Evolutionary conservation across 495 filamentous ascomycete species (phyloP).

Genomic region (Trichoderma erinaceum): DNA sequence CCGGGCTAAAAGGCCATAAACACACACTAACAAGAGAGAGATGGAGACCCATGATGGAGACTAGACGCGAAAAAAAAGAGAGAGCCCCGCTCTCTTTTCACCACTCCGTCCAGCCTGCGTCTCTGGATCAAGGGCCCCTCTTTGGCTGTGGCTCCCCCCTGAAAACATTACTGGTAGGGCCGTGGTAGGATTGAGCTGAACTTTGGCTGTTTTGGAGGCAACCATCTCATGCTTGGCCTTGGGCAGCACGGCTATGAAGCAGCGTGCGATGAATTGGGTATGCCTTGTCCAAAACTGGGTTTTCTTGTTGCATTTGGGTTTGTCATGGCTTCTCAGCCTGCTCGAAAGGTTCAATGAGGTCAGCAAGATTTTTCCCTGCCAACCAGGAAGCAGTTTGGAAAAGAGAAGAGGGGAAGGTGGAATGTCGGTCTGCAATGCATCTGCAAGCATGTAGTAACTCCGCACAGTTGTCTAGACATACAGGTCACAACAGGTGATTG

Average conservation of each 20-base stretch:
- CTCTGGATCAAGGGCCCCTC: neutral
- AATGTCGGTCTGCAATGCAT: slow-evolving; percentile 10
- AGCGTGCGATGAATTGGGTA: too few species aligned
- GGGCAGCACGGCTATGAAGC: too few species aligned
- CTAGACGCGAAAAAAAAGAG: slow-evolving; percentile 1
- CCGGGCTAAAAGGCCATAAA: neutral
- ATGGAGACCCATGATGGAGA: slow-evolving; percentile 6
- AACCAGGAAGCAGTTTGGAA: neutral
- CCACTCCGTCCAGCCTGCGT: neutral
- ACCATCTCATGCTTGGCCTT: neutral
- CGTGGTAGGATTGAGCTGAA: neutral
- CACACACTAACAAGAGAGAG: neutral
- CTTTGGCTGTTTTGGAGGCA: neutral
- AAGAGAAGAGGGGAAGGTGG: neutral
- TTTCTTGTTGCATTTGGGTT: too few species aligned
- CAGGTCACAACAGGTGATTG: neutral
- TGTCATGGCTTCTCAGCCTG: too few species aligned
- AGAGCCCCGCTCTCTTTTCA: neutral
- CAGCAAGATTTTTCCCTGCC: neutral
- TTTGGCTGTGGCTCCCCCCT: neutral
- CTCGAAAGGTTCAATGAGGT: neutral
- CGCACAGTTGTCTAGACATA: neutral
- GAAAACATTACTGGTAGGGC: neutral
- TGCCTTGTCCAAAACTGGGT: too few species aligned
- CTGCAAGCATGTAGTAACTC: neutral